Conservation (phyloP, 129 eudicot genomes). For the Flaveria trinervia region DNA sequence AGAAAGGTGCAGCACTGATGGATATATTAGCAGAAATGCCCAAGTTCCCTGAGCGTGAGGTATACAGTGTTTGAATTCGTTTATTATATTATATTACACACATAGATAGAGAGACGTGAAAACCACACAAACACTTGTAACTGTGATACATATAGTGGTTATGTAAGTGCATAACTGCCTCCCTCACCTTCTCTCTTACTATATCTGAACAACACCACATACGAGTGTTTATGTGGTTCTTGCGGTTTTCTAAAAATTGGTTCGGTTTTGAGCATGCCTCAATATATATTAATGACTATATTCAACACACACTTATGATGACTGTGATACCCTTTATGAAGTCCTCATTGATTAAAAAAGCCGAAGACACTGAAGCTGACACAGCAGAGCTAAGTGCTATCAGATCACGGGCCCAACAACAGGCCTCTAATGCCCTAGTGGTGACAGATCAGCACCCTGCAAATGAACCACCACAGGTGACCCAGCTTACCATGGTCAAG, state of each 20-base stretch:
- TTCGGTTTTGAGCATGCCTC: no score
- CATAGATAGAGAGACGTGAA: not conserved
- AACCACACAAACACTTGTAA: no score
- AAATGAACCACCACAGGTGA: conserved; percentile 63
- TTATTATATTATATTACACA: not conserved
- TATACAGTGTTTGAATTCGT: conserved; percentile 26
- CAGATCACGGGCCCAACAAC: conserved; percentile 85
- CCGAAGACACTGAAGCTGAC: conserved; percentile 94
- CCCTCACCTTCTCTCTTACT: no score
- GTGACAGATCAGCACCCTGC: conserved; percentile 74
- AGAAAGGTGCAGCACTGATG: conserved; percentile 82
- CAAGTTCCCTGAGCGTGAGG: conserved; percentile 97
- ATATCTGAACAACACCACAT: no score
- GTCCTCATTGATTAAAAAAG: conserved; percentile 88
- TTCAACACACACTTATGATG: conserved; percentile 6
- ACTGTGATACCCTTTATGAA: conserved; percentile 42
- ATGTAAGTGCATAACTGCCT: no score
- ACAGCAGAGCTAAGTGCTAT: conserved; percentile 98
- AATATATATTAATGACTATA: not conserved
- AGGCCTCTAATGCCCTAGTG: conserved; percentile 76
- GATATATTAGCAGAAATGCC: conserved; percentile 99
- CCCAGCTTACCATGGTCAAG: conserved; percentile 75
- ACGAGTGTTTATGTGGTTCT: no score
- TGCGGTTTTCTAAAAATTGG: no score
- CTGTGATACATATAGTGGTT: no score